phyloP scores from a whole-genome alignment of 352 stramenopile species.

The Pythium aphanidermatum region DNA sequence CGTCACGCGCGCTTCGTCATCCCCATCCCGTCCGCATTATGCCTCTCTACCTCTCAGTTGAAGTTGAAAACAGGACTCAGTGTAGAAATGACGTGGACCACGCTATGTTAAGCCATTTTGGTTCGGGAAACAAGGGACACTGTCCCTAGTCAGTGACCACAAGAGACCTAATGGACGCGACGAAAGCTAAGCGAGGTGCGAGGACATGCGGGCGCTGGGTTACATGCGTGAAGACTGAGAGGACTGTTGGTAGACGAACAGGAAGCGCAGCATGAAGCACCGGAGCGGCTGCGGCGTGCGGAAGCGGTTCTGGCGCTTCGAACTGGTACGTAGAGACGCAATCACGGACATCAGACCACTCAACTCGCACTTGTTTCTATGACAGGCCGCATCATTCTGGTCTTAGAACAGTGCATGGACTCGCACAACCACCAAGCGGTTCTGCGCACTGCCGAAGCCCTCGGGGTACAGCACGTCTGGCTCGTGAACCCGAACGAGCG shows the following conservation, averaged over 20 bases:
- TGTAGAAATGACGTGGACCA: too few species aligned
- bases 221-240: too few species aligned
- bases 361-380: background rate
- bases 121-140: slow-evolving; percentile 9
- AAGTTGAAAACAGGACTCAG: too few species aligned
- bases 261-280: slow-evolving; percentile 17
- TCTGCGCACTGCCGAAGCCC: slow-evolving; percentile 88
- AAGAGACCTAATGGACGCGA: too few species aligned
- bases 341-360: background rate
- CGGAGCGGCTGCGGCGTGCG: slow-evolving; percentile 55
- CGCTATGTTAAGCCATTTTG: too few species aligned
- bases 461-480: slow-evolving; percentile 93
- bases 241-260: background rate
- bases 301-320: slow-evolving; percentile 62
- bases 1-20: too few species aligned
- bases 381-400: slow-evolving; percentile 54
- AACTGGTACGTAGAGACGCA: slow-evolving; percentile 23
- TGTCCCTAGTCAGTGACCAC: too few species aligned
- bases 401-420: slow-evolving; percentile 79
- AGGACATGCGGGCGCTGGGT: background rate
- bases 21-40: too few species aligned
- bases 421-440: slow-evolving; percentile 88
- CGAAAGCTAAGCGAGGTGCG: background rate
- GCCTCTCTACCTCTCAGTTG: too few species aligned
- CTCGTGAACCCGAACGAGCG: slow-evolving; percentile 57